Percentiles rank a stretch among this genome's conserved stretches.
Evolutionary conservation across 345 rosid species (phyloP).

Genomic region (Alliaria petiolata): DNA sequence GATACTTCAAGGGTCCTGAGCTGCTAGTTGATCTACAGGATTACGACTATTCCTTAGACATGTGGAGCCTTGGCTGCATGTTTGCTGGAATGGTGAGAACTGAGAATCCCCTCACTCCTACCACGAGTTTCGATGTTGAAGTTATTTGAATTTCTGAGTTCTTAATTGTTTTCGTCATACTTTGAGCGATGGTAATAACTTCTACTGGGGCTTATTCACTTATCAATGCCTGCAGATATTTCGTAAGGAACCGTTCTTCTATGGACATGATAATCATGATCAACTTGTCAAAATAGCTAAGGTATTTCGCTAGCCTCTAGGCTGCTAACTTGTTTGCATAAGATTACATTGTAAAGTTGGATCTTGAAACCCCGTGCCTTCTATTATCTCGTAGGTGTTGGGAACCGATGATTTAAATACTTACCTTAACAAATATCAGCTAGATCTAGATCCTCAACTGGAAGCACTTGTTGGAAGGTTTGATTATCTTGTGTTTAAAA

Average conservation of each 20-base stretch:
- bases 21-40: slow-evolving; percentile 72
- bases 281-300: slow-evolving; percentile 86
- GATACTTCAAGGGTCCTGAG: slow-evolving; percentile 91
- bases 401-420: slow-evolving; percentile 76
- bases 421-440: slow-evolving; percentile 72
- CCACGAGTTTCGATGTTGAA: neutral
- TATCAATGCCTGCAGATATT: slow-evolving; percentile 48
- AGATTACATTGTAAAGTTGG: neutral
- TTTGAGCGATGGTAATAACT: neutral
- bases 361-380: too few species aligned
- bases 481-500: neutral
- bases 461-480: slow-evolving; percentile 85
- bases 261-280: slow-evolving; percentile 88
- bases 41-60: slow-evolving; percentile 79
- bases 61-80: slow-evolving; percentile 94
- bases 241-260: slow-evolving; percentile 77
- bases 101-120: neutral
- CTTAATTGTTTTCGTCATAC: neutral
- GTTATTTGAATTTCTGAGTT: neutral
- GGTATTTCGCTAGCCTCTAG: slow-evolving; percentile 31
- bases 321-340: neutral
- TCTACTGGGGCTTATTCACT: neutral
- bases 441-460: slow-evolving; percentile 79
- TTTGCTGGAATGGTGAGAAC: slow-evolving; percentile 79
- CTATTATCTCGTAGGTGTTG: slow-evolving; percentile 42